Evolutionary conservation across 148 eudicot species (phyloP), one percentile per base, ranked within the genome.

Genomic region (Agrostemma githago): DNA sequence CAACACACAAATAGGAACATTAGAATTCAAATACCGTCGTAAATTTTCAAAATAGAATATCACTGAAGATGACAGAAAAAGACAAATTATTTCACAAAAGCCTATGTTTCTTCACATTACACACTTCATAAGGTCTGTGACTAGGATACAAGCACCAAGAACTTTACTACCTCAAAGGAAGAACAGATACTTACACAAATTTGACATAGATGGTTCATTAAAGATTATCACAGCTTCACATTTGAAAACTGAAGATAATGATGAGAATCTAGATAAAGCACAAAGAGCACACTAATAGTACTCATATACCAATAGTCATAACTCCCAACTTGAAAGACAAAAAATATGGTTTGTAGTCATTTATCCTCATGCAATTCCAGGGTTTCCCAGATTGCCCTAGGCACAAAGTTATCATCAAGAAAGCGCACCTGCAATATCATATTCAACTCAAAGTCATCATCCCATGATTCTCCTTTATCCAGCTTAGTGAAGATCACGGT

Each of bases 391-490:
- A 14, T 68, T 21, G 39, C 41, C 3, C 54, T 11, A 5, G 21
- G 8, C 71, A 10, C 17, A 60, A 71, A 61, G 38, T 51, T 46
- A 10, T 42, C 20, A n/a, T 12, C 46, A 48, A 15, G 51, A 59
- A 65, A 65, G 26, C 62, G 57, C 69, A 89, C 99, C 96, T 95
- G 99, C 76, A 95, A 74, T 75, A 90, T 86, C 81, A 90, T 81
- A 81, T 92, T 90, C 77, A 95, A 79, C 89, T 95, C 99, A 88
- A 95, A 95, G 83, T 92, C 97, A 82, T 95, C 99, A 80, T 95
- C 97, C 87, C 95, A 89, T 26, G 85, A 83, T 78, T 95, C 92
- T 73, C 97, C 99, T 86, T 83, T 90, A 78, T 95, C 97, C 80
- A 95, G 81, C 86, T 89, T 89, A 74, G 69, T 83, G 79, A 95